Evolutionary conservation across 31 red algal species (phyloP).

Genomic region (Endocladia muricata): DNA sequence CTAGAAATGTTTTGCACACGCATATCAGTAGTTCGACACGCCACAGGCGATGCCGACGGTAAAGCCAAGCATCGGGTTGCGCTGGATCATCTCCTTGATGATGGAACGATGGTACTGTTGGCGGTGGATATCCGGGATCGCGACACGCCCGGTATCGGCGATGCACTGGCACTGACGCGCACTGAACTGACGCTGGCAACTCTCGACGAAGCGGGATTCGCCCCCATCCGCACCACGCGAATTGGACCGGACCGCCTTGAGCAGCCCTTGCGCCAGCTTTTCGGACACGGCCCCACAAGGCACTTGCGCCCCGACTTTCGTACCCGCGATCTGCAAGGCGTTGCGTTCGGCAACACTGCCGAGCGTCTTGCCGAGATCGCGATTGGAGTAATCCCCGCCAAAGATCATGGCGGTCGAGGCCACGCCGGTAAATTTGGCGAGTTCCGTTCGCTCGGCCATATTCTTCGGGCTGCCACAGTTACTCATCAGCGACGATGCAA

Average conservation of each 20-base stretch:
- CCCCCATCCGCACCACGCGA: background rate
- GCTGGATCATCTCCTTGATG: background rate
- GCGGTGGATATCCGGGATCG: background rate
- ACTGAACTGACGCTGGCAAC: background rate
- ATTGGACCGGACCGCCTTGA: background rate
- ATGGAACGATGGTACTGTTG: background rate
- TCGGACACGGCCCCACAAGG: background rate
- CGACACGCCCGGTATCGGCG: background rate
- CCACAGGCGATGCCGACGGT: background rate
- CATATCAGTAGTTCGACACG: background rate
- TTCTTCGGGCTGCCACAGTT: background rate
- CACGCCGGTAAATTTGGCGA: background rate
- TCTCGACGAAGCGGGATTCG: background rate
- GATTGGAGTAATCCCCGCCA: background rate
- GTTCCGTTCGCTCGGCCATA: background rate
- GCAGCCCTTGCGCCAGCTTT: no score
- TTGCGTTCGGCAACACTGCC: background rate
- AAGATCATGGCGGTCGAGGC: background rate
- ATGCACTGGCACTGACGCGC: background rate
- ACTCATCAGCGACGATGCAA: background rate
- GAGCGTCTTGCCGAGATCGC: background rate
- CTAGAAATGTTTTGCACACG: background rate
- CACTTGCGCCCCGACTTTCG: background rate
- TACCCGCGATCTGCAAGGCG: background rate
- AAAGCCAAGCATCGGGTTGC: background rate